Conservation (phyloP, 2,329 filamentous ascomycete species). For the Nemania sp. region DNA sequence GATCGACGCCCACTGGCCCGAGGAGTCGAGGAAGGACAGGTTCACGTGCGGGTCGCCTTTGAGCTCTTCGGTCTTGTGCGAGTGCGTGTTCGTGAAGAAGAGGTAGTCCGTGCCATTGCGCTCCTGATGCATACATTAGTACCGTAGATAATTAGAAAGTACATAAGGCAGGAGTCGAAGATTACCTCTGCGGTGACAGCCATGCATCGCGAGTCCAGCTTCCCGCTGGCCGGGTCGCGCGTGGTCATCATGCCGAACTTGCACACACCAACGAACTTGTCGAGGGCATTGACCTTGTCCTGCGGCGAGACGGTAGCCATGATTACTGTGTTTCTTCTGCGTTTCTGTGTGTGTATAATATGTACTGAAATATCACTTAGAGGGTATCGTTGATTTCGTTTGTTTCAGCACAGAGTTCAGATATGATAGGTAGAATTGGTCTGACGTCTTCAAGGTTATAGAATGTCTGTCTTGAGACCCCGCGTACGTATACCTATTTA, state of each 20-base stretch:
- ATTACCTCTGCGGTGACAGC: conserved; percentile 74
- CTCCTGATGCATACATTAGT: conserved; percentile 58
- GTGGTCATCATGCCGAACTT: conserved; percentile 94
- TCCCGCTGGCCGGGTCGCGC: conserved; percentile 63
- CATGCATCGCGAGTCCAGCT: conserved; percentile 83
- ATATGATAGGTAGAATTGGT: too few relatives aligned
- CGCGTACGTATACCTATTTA: too few relatives aligned
- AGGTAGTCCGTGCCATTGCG: conserved; percentile 77
- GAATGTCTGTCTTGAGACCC: too few relatives aligned
- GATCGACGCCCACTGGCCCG: conserved; percentile 84
- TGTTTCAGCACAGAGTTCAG: too few relatives aligned
- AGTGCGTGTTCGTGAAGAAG: conserved; percentile 91
- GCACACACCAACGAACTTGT: conserved; percentile 68
- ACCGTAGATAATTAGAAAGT: background rate
- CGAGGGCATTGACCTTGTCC: conserved; percentile 76
- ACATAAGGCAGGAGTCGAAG: background rate
- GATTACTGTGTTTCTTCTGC: too few relatives aligned
- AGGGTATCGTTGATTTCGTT: too few relatives aligned
- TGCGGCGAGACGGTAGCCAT: conserved; percentile 63
- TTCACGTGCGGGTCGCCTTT: conserved; percentile 74
- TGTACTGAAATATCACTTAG: too few relatives aligned
- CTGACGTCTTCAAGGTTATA: too few relatives aligned
- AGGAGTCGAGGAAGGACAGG: conserved; percentile 74
- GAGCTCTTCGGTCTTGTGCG: conserved; percentile 83
- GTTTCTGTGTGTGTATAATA: conserved; percentile 78